Evolutionary conservation across 2,329 filamentous ascomycete species (phyloP).

Genomic region (Ophiostoma sp.): DNA sequence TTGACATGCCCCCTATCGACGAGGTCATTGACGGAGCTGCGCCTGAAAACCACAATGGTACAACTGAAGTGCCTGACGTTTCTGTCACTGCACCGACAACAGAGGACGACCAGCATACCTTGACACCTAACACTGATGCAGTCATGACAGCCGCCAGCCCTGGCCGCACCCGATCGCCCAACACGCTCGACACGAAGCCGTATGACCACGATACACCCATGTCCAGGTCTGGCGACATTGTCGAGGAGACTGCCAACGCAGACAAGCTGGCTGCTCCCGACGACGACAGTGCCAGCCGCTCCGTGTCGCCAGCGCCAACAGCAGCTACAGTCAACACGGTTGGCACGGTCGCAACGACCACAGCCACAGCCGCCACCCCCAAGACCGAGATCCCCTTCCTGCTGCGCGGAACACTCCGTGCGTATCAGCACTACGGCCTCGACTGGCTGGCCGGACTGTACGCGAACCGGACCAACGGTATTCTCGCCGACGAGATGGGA

Average conservation of each 20-base stretch:
- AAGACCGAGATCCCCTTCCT: constrained; percentile 76
- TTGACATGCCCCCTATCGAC: constrained; percentile 26
- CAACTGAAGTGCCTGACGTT: not conserved
- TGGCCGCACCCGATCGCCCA: constrained; percentile 45
- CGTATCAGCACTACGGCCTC: constrained; percentile 94
- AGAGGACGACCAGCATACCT: not conserved
- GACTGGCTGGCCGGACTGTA: constrained; percentile 96
- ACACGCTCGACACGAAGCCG: constrained; percentile 47
- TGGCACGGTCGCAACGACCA: not conserved
- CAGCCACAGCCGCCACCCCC: constrained; percentile 28
- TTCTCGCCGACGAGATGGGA: constrained; percentile 97
- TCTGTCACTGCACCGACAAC: not conserved
- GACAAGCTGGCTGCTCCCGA: constrained; percentile 3
- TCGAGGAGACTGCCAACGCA: not conserved
- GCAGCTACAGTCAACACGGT: not conserved
- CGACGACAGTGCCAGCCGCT: constrained; percentile 33
- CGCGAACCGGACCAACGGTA: constrained; percentile 87
- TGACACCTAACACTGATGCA: constrained; percentile 42
- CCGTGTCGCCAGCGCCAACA: constrained; percentile 32
- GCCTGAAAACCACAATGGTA: constrained; percentile 2
- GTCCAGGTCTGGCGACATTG: constrained; percentile 1
- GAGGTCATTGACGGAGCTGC: not conserved
- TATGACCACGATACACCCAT: constrained; percentile 43
- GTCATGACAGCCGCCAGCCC: constrained; percentile 42
- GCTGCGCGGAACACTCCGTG: constrained; percentile 79